Percentiles rank a stretch among this genome's conserved stretches.
Evolutionary conservation across 2,329 filamentous ascomycete genomes (phyloP).

Genomic region (Colletotrichum scovillei): DNA sequence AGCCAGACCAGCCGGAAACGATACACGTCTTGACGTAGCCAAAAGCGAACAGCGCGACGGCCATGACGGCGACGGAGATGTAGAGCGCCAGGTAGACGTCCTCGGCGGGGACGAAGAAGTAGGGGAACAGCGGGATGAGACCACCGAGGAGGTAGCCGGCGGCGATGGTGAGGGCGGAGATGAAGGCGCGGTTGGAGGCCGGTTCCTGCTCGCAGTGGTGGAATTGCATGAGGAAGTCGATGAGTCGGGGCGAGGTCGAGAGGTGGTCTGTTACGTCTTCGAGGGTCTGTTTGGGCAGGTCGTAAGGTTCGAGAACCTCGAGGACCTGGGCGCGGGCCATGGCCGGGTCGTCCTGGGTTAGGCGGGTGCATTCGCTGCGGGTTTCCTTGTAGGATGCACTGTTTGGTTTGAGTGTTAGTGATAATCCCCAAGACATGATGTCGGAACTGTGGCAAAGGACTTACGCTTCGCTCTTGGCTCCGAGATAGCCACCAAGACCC

Average conservation of each 20-base stretch:
- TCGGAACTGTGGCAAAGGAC: conserved; percentile 1
- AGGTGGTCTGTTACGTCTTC: conserved; percentile 35
- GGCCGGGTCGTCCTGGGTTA: conserved; percentile 57
- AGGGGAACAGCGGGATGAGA: conserved; percentile 76
- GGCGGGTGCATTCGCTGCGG: conserved; percentile 52
- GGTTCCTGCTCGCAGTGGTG: conserved; percentile 60
- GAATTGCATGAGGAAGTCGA: conserved; percentile 71
- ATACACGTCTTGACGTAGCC: conserved; percentile 74
- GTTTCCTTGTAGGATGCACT: conserved; percentile 38
- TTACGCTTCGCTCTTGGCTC: conserved; percentile 65
- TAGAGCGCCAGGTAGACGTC: conserved; percentile 62
- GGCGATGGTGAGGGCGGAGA: conserved; percentile 74
- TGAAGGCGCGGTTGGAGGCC: conserved; percentile 56
- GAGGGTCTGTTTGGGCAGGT: conserved; percentile 49
- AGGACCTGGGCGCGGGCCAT: conserved; percentile 56
- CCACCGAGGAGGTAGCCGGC: conserved; percentile 78
- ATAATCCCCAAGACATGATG: neutral
- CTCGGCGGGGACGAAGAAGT: conserved; percentile 64
- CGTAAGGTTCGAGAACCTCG: conserved; percentile 62
- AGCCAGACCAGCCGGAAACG: conserved; percentile 39
- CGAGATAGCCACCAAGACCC: conserved; percentile 81
- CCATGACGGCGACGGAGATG: conserved; percentile 70
- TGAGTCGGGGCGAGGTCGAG: conserved; percentile 52
- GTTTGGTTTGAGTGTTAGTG: neutral
- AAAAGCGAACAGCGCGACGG: conserved; percentile 70